These are phyloP conservation scores for Leccinum imitatum DNA, from an alignment of 768 basidiomycete species.

Conservation along the genomic window DNA sequence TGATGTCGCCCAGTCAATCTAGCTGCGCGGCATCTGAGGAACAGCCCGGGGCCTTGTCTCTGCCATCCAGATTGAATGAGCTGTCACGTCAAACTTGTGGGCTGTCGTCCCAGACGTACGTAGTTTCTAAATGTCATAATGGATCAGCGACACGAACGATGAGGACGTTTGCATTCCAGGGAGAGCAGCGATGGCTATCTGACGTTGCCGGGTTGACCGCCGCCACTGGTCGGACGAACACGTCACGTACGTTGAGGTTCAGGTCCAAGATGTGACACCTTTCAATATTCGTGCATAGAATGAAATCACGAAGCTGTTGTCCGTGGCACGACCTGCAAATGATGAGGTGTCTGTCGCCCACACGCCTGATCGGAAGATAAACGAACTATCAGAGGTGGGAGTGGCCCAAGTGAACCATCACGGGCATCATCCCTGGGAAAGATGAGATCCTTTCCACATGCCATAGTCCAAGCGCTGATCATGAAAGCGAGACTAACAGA, in stretches of 20 bases:
- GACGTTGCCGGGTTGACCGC: slow-evolving; percentile 3
- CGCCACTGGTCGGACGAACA: slow-evolving; percentile 21
- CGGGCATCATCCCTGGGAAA: slow-evolving; percentile 11
- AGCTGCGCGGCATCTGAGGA: not conserved
- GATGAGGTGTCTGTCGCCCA: slow-evolving; percentile 14
- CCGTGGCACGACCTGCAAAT: slow-evolving; percentile 10
- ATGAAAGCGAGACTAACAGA: slow-evolving; percentile 12
- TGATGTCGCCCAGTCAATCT: not conserved
- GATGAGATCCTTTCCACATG: slow-evolving; percentile 10
- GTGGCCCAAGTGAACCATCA: not conserved
- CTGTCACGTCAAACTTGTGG: slow-evolving; percentile 4
- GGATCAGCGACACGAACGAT: slow-evolving; percentile 1
- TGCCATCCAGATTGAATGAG: slow-evolving; percentile 8
- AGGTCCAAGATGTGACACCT: not conserved
- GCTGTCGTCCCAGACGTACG: not conserved
- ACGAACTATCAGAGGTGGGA: not conserved
- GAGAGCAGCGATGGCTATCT: slow-evolving; percentile 4
- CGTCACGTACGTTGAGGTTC: slow-evolving; percentile 6
- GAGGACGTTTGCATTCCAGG: slow-evolving; percentile 9
- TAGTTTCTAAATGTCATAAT: slow-evolving; percentile 1
- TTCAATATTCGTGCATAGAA: slow-evolving; percentile 3
- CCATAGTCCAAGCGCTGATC: slow-evolving; percentile 23
- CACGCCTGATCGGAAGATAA: slow-evolving; percentile 11
- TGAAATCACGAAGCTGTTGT: slow-evolving; percentile 17
- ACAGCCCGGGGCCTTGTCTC: not conserved